Percentiles rank a stretch among this genome's conserved stretches.
phyloP scores from a whole-genome alignment of 2,329 filamentous ascomycete genomes.

The Colletotrichum orbiculare region DNA sequence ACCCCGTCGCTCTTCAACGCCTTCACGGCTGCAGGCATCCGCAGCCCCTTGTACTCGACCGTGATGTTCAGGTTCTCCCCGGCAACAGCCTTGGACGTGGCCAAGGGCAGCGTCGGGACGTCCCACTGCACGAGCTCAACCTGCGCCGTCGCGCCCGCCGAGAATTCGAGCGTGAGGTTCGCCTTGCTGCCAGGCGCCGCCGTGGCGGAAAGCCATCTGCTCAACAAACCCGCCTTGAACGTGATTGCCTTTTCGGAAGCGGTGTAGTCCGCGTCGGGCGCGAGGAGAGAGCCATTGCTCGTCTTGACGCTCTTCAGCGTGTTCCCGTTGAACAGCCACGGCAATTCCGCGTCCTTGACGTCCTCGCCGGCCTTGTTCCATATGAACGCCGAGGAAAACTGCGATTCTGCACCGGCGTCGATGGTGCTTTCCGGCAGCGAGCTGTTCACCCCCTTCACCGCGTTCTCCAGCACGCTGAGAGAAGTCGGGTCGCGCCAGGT shows the following conservation, averaged over 20 bases:
- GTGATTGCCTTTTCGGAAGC: conserved; percentile 57
- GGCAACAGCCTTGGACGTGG: conserved; percentile 31
- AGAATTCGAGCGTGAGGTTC: conserved; percentile 64
- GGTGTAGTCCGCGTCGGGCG: conserved; percentile 56
- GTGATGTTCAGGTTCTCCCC: conserved; percentile 58
- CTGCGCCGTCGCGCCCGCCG: conserved; percentile 56
- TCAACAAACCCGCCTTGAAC: conserved; percentile 59
- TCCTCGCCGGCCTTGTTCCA: conserved; percentile 62
- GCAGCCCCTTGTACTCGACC: conserved; percentile 62
- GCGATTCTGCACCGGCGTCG: conserved; percentile 55
- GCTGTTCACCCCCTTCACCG: conserved; percentile 56
- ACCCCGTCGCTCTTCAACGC: conserved; percentile 59
- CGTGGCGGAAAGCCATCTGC: conserved; percentile 53
- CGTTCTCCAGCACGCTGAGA: conserved; percentile 59
- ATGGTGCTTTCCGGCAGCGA: conserved; percentile 62
- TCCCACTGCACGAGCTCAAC: conserved; percentile 66
- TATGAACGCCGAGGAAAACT: conserved; percentile 64
- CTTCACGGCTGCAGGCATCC: conserved; percentile 62
- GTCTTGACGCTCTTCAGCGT: conserved; percentile 53
- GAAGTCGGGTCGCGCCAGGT: conserved; percentile 62
- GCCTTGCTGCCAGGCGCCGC: conserved; percentile 57
- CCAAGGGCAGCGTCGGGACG: conserved; percentile 50
- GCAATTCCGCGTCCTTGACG: conserved; percentile 54
- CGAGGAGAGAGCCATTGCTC: conserved; percentile 43
- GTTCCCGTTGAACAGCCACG: conserved; percentile 67